These are phyloP conservation scores for Xenoacremonium recifei DNA, from an alignment of 2,329 filamentous ascomycete species.

Conservation along the genomic window DNA sequence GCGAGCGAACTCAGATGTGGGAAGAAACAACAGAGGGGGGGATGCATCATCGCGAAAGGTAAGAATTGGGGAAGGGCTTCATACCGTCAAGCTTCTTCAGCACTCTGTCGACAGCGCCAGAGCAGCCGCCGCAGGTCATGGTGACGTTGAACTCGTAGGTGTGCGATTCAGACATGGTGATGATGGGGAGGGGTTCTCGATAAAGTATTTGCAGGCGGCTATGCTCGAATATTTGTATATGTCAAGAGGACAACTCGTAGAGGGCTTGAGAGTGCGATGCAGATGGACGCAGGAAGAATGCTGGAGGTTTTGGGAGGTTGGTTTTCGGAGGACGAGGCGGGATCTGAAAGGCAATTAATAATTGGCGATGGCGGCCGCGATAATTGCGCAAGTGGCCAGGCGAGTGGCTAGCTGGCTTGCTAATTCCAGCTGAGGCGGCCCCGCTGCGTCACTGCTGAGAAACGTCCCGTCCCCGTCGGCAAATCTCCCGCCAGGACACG, in stretches of 20 bases:
- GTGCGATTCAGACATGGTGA: slow-evolving; percentile 71
- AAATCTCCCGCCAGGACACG: no score
- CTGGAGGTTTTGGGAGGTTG: slow-evolving; percentile 2
- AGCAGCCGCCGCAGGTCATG: slow-evolving; percentile 97
- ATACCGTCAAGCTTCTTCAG: slow-evolving; percentile 88
- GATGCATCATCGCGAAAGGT: background rate
- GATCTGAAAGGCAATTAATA: slow-evolving; percentile 21
- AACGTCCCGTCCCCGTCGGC: no score
- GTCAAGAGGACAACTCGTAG: background rate
- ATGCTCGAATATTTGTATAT: background rate
- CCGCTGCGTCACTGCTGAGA: no score
- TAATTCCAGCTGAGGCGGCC: background rate
- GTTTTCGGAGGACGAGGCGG: no score
- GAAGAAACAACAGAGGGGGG: background rate
- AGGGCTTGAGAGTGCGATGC: background rate
- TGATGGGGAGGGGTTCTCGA: slow-evolving; percentile 3
- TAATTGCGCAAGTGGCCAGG: slow-evolving; percentile 26
- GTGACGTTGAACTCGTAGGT: slow-evolving; percentile 92
- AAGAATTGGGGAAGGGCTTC: slow-evolving; percentile 22
- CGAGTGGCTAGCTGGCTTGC: background rate
- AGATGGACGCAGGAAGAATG: background rate
- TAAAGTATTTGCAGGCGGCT: background rate
- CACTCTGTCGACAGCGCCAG: slow-evolving; percentile 86
- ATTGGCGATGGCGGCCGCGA: slow-evolving; percentile 17
- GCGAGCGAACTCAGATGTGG: slow-evolving; percentile 8